Evolutionary conservation across 306 rosid genomes (phyloP).

Genomic region (Erythrophleum fordii): DNA sequence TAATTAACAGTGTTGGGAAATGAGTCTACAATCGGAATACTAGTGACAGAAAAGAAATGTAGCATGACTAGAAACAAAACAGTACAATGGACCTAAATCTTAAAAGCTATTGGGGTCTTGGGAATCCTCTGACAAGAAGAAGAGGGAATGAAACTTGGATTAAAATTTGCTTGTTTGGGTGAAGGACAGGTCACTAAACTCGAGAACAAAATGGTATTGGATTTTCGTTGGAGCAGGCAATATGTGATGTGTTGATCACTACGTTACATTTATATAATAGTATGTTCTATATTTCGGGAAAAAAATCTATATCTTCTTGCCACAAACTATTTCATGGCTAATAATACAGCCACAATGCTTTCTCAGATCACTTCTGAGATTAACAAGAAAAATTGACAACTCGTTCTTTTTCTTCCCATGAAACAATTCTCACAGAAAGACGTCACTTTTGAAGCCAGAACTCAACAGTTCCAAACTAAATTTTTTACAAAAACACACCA

Average conservation of each 20-base stretch:
- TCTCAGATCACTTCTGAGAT: background rate
- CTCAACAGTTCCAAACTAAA: background rate
- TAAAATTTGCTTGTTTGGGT: background rate
- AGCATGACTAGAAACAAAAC: background rate
- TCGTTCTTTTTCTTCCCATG: background rate
- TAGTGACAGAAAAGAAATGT: conserved; percentile 16
- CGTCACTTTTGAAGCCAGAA: background rate
- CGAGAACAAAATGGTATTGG: too few relatives aligned
- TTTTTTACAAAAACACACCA: background rate
- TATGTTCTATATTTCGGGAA: background rate
- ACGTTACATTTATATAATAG: background rate
- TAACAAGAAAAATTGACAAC: background rate
- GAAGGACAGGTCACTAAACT: background rate
- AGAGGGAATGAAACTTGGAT: background rate
- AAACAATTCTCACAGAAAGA: background rate
- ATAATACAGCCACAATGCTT: background rate
- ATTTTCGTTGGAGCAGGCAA: too few relatives aligned
- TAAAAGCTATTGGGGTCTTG: background rate
- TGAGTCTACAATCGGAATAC: background rate
- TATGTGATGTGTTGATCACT: background rate
- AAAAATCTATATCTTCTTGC: background rate
- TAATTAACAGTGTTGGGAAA: conserved; percentile 5
- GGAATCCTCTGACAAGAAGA: background rate
- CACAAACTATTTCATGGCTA: background rate
- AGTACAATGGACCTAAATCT: background rate